Percentiles rank a stretch among this genome's conserved stretches.
phyloP scores from a whole-genome alignment of 129 eudicot species.

The Saposhnikovia divaricata region DNA sequence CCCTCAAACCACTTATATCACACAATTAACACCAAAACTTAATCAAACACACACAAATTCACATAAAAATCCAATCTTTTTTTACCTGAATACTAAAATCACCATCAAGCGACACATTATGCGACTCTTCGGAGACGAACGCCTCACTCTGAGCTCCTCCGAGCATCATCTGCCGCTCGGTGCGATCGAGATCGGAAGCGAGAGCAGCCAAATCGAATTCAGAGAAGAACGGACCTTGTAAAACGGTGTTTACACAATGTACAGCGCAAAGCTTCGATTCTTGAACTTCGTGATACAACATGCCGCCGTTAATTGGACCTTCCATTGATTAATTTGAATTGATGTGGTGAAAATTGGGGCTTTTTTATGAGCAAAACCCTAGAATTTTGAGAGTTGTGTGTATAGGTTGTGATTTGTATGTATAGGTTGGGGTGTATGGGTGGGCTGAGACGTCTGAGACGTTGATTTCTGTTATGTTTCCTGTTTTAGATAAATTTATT shows the following conservation, averaged over 20 bases:
- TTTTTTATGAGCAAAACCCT: constrained; percentile 1
- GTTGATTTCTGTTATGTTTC: neutral
- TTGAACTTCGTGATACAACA: constrained; percentile 98
- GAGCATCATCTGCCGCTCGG: constrained; percentile 83
- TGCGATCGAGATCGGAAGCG: constrained; percentile 89
- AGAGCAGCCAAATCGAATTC: constrained; percentile 98
- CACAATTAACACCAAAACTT: neutral
- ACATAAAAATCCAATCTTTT: neutral
- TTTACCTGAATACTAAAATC: constrained; percentile 89
- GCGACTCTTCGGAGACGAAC: constrained; percentile 56
- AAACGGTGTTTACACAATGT: constrained; percentile 94
- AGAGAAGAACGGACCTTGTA: constrained; percentile 96
- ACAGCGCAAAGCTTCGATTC: constrained; percentile 97
- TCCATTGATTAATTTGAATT: constrained; percentile 23
- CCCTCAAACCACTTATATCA: neutral
- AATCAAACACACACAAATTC: neutral
- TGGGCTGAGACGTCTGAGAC: neutral
- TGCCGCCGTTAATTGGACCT: constrained; percentile 81
- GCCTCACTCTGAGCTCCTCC: constrained; percentile 39
- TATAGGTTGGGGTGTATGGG: neutral
- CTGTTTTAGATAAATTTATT: neutral
- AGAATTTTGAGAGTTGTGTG: neutral
- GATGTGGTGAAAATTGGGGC: neutral
- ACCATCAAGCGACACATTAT: constrained; percentile 86
- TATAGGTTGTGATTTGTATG: neutral